Conservation (phyloP, 345 rosid genomes). For the Rhizophora mangle region DNA sequence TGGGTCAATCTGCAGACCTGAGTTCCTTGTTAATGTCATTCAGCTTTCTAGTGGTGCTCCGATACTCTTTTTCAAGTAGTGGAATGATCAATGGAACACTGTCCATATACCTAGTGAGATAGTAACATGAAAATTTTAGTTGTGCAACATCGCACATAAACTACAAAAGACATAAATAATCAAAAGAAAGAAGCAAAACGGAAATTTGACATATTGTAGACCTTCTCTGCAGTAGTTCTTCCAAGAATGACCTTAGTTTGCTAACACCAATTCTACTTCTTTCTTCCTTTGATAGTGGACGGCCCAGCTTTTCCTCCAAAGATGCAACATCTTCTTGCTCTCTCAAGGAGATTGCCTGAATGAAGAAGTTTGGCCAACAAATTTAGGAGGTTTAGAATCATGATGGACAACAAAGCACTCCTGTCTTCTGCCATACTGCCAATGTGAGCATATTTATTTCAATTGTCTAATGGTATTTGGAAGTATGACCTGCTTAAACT, state of each 20-base stretch:
- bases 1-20: slow-evolving; percentile 43
- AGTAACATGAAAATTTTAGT: slow-evolving; percentile 16
- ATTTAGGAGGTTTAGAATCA: not conserved
- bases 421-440: no score
- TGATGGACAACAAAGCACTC: not conserved
- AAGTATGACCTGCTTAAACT: slow-evolving; percentile 73
- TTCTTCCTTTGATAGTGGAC: slow-evolving; percentile 69
- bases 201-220: slow-evolving; percentile 15
- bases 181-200: slow-evolving; percentile 2
- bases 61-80: slow-evolving; percentile 82
- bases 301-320: slow-evolving; percentile 82
- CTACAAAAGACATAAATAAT: not conserved
- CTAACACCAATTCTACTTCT: slow-evolving; percentile 81
- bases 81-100: slow-evolving; percentile 87
- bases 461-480: not conserved
- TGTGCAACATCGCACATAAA: slow-evolving; percentile 8
- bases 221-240: slow-evolving; percentile 85
- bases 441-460: no score
- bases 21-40: slow-evolving; percentile 76
- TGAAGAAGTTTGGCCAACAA: slow-evolving; percentile 4
- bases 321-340: slow-evolving; percentile 67
- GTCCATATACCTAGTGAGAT: slow-evolving; percentile 64
- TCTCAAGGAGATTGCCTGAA: slow-evolving; percentile 64
- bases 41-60: slow-evolving; percentile 58
- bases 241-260: slow-evolving; percentile 78